Evolutionary conservation across 257 asterid species (phyloP), one percentile per base, ranked within the genome.

Genomic region (Jasminum sambac): DNA sequence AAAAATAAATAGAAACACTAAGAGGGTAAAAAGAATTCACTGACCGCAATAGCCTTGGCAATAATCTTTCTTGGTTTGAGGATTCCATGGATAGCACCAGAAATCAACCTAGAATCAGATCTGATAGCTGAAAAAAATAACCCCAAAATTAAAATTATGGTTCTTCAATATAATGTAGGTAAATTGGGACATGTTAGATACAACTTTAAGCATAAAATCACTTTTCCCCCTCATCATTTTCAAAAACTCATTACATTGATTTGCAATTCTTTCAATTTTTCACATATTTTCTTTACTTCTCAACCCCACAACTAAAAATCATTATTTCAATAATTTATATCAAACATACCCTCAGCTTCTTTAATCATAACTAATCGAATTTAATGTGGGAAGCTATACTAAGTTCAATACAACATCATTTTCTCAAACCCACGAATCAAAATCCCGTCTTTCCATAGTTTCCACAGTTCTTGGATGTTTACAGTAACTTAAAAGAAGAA

Each of bases 1-100:
- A 41, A 41, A 58, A 11, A 13, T 63, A 21, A 52, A 41, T 6
- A 52, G 37, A 26, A 63, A 64, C 44, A 10, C 25, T 8, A 46
- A 44, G 63, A 6, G 7, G 68, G 63, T 8, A 43, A 60, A 8
- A 3, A 64, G 10, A 74, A 61, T 12, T 83, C 90, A 84, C 90
- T 76, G 16, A 87, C 93, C 59, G 86, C 89, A 61, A 82, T 88
- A 2, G 90, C 90, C 62, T 75, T 78, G 40, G 88, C 30, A 39
- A 48, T 38, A 11, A 77, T 52, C 12, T 79, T 83, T 72, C 83
- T 82, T 24, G 71, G 66, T 64, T 77, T 83, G 44, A 76, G 77
- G 69, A 80, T 72, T 83, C 74, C 74, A 60, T 25, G 62, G 43
- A 62, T 63, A 62, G 74, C 68, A 62, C 83, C 68, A 39, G 70